These are phyloP conservation scores for Cucumis hystrix DNA, from an alignment of 306 rosid genomes.

Conservation along the genomic window DNA sequence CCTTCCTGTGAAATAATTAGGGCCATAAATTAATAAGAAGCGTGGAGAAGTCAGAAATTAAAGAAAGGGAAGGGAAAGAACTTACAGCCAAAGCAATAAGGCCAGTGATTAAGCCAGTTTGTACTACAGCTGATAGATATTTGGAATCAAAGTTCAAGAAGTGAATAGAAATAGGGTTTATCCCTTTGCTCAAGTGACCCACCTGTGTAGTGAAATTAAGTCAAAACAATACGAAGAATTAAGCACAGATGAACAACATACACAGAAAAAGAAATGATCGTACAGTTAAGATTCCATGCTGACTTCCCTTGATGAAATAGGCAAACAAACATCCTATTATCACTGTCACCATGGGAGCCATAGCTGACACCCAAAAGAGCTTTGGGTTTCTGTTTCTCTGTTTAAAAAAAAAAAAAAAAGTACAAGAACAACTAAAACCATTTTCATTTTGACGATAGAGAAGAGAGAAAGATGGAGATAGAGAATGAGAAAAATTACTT, in stretches of 20 bases:
- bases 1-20: conserved; percentile 62
- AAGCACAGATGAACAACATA: too few species aligned
- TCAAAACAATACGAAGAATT: too few species aligned
- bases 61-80: background rate
- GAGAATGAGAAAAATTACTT: conserved; percentile 9
- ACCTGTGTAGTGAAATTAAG: conserved; percentile 27
- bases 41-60: background rate
- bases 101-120: conserved; percentile 50
- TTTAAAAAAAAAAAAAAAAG: background rate
- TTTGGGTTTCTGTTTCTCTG: conserved; percentile 50
- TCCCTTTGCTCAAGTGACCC: conserved; percentile 63
- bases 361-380: conserved; percentile 77
- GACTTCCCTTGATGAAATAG: conserved; percentile 31
- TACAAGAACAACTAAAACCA: background rate
- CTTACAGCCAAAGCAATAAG: conserved; percentile 71
- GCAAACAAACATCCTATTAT: conserved; percentile 40
- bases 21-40: background rate
- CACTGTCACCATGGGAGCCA: conserved; percentile 55
- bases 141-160: conserved; percentile 30
- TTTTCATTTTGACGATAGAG: background rate
- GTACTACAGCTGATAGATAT: conserved; percentile 29
- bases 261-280: conserved; percentile 3
- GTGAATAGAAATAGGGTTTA: conserved; percentile 50
- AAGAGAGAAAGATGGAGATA: background rate
- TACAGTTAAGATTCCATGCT: conserved; percentile 65